Evolutionary conservation across 2,329 filamentous ascomycete genomes (phyloP).

Genomic region (Rugonectria rugulosa): DNA sequence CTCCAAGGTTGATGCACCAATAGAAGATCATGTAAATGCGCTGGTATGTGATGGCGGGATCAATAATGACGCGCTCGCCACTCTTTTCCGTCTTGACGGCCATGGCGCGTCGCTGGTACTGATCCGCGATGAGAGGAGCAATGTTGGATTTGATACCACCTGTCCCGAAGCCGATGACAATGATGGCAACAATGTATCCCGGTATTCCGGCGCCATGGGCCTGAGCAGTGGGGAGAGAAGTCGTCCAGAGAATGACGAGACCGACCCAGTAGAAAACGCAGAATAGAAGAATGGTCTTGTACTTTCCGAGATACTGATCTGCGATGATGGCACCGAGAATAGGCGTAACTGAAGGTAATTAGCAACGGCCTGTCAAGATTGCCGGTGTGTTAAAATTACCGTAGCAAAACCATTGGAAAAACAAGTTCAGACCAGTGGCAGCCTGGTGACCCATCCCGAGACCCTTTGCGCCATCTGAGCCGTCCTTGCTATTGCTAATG

Average conservation of each 20-base stretch:
- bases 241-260: constrained; percentile 61
- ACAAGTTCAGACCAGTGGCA: constrained; percentile 62
- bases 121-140: constrained; percentile 67
- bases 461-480: constrained; percentile 54
- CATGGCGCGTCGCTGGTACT: constrained; percentile 64
- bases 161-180: constrained; percentile 71
- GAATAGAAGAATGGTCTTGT: constrained; percentile 67
- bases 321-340: constrained; percentile 63
- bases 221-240: constrained; percentile 51
- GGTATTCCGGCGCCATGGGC: constrained; percentile 52
- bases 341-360: constrained; percentile 42
- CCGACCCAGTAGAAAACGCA: constrained; percentile 65
- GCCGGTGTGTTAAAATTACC: constrained; percentile 32
- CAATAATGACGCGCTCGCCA: constrained; percentile 70
- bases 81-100: constrained; percentile 55
- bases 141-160: constrained; percentile 75
- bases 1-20: constrained; percentile 77
- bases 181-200: constrained; percentile 61
- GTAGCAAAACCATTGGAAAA: constrained; percentile 62
- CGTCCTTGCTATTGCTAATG: constrained; percentile 47
- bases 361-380: background rate
- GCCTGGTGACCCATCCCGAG: constrained; percentile 62
- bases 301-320: constrained; percentile 66
- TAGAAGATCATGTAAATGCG: constrained; percentile 80
- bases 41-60: constrained; percentile 71